Percentiles rank a stretch among this genome's conserved stretches.
phyloP scores from a whole-genome alignment of 1,284 basidiomycete genomes.

The Leccinum griseonigrum region DNA sequence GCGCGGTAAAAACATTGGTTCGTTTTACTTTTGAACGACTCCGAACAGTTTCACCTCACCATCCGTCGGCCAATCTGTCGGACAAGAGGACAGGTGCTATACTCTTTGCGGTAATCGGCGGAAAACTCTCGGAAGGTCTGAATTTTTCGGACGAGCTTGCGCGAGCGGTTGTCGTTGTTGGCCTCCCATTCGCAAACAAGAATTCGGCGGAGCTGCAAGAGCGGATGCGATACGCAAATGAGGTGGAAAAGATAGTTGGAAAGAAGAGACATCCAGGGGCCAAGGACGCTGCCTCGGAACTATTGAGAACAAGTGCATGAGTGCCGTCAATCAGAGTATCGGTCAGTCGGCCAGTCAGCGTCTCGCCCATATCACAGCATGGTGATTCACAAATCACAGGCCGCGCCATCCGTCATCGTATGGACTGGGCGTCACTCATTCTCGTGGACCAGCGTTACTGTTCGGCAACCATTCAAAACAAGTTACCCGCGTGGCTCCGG shows the following conservation, averaged over 20 bases:
- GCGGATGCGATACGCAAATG: constrained; percentile 71
- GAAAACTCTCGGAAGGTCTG: constrained; percentile 94
- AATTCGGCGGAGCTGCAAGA: constrained; percentile 17
- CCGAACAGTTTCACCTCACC: not conserved
- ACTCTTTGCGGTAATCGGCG: constrained; percentile 92
- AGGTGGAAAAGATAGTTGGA: constrained; percentile 44
- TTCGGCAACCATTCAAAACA: constrained; percentile 46
- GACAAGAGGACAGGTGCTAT: constrained; percentile 62
- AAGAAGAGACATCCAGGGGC: constrained; percentile 38
- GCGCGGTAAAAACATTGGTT: constrained; percentile 48
- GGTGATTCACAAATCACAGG: constrained; percentile 45
- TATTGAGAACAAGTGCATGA: constrained; percentile 95
- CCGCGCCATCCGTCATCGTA: constrained; percentile 83
- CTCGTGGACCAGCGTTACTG: constrained; percentile 63
- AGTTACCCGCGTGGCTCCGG: constrained; percentile 89
- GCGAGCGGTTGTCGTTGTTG: constrained; percentile 85
- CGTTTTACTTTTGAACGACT: constrained; percentile 15
- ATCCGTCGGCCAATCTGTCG: constrained; percentile 12
- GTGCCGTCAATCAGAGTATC: constrained; percentile 95
- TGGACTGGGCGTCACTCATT: constrained; percentile 84
- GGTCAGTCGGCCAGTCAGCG: constrained; percentile 46
- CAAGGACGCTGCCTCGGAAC: constrained; percentile 76
- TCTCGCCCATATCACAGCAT: not conserved
- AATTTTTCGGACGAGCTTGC: constrained; percentile 93
- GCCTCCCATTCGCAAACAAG: constrained; percentile 92